Evolutionary conservation across 768 basidiomycete species (phyloP), one percentile per base, ranked within the genome.

Genomic region (Leccinum rimulosum): DNA sequence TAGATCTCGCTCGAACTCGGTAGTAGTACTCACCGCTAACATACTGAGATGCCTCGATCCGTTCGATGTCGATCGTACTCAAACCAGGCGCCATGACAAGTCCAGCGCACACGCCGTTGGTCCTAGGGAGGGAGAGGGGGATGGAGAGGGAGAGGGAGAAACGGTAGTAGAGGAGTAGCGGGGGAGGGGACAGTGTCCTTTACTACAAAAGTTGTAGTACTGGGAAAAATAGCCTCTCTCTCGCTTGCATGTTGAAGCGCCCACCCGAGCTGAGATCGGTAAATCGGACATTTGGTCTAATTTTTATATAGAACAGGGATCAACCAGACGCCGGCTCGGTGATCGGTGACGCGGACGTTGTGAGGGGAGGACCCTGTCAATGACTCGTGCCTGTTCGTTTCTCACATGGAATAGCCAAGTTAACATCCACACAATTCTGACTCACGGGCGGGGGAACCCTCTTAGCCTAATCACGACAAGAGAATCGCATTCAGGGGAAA

Each of bases 11-110:
- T 43, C n/a, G n/a, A 10, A 19, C n/a, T 43, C 40, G 40, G 40
- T 19, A 11, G 40, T 27, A 22, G 33, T 15, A 50, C 70, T 57
- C 57, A 73, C 70, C 70, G 43, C 66, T 66, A 52, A 71, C 33
- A 48, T 71, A 71, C 47, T 64, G 61, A 8, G 70, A 64, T 3
- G 61, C 69, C 28, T 51, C 8, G 17, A 68, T n/a, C 9, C 14
- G 57, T 30, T 60, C 51, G 27, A 68, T 1, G 11, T 63, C 50
- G 25, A 19, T 17, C 11, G 36, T 8, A 15, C 14, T 52, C 27
- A 59, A 3, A 7, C 33, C 4, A 6, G 48, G 38, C 15, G 55
- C 60, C 64, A 64, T 70, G 27, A 48, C 19, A 31, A 38, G 52
- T 43, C 47, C 33, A 6, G 22, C 40, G 17, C 50, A 49, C 30